Evolutionary conservation across 2,329 filamentous ascomycete species (phyloP), one percentile per base, ranked within the genome.

Genomic region (Scedosporium dehoogii): DNA sequence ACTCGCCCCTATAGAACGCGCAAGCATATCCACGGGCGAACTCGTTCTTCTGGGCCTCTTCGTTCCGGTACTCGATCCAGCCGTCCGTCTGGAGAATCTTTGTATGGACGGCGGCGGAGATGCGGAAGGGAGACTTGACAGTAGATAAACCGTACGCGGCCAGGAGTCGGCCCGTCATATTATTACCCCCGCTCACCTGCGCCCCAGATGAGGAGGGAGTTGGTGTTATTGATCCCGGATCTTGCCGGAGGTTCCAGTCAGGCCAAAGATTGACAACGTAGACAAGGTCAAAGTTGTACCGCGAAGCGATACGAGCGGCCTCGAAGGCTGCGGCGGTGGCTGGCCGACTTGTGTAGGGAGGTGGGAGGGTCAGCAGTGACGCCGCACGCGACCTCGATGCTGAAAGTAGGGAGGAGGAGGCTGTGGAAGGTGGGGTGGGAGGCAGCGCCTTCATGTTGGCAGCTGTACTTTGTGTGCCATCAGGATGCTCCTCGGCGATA

Each of bases 191-290:
- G 14, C 3, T 44, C 12, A 29, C 23, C n/a, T 16, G 46, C 16
- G 59, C 7, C 46, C 23, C n/a, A 25, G 12, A 48, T n/a, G 59
- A 53, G 9, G 16, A 16, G 33, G 6, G 23, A 12, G 53, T 62
- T 27, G 60, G 60, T 25, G 53, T 62, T 38, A 38, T 14, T 23
- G 53, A 58, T n/a, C 41, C 14, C 23, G 38, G 38, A 51, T 48
- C 60, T 10, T 21, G 53, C 7, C 33, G 51, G 29, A 46, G 23
- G 29, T 42, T 14, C 44, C 69, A 65, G 44, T 69, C 74, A 3
- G 83, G 82, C 82, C 83, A 85, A 14, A 85, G 72, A 65, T 81
- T 84, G 65, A 85, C 78, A 33, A 85, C 77, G 65, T 85, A 86
- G 12, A 85, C 75, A 25, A 85, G 73, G 65, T 84, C 81, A 60